Conservation (phyloP, 441 rosid genomes). For the Dalechampia spathulata region DNA sequence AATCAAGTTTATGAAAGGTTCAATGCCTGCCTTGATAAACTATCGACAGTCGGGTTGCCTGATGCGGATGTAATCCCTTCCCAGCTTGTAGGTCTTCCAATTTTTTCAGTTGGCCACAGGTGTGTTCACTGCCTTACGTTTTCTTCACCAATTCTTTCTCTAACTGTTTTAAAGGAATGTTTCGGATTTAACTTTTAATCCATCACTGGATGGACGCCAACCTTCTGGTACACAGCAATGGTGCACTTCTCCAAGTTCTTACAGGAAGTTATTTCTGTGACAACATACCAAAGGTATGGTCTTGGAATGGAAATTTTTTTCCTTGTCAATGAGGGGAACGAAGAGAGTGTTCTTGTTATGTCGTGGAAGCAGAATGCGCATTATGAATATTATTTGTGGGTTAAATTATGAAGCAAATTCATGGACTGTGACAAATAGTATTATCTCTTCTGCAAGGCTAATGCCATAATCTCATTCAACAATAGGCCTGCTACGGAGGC, state of each 20-base stretch:
- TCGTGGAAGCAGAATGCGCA: slow-evolving; percentile 8
- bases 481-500: slow-evolving; percentile 96
- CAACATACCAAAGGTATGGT: slow-evolving; percentile 81
- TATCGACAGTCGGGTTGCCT: slow-evolving; percentile 57
- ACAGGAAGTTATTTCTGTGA: slow-evolving; percentile 80
- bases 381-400: slow-evolving; percentile 20
- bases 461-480: slow-evolving; percentile 89
- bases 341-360: slow-evolving; percentile 9
- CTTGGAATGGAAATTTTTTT: slow-evolving; percentile 7
- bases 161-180: not conserved
- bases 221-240: slow-evolving; percentile 50
- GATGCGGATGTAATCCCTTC: slow-evolving; percentile 40
- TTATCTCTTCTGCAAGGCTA: slow-evolving; percentile 72
- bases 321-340: slow-evolving; percentile 4
- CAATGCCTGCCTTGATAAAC: slow-evolving; percentile 52
- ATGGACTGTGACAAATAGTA: slow-evolving; percentile 37
- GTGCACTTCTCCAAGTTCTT: slow-evolving; percentile 85
- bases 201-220: not conserved
- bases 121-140: slow-evolving; percentile 6
- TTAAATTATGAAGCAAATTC: slow-evolving; percentile 15
- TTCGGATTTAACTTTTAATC: not conserved
- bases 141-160: not conserved
- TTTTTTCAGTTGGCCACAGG: slow-evolving; percentile 94
- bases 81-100: slow-evolving; percentile 56
- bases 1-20: slow-evolving; percentile 67